Conservation (phyloP, 2,329 filamentous ascomycete genomes). For the Magnaporthiopsis incrustans region DNA sequence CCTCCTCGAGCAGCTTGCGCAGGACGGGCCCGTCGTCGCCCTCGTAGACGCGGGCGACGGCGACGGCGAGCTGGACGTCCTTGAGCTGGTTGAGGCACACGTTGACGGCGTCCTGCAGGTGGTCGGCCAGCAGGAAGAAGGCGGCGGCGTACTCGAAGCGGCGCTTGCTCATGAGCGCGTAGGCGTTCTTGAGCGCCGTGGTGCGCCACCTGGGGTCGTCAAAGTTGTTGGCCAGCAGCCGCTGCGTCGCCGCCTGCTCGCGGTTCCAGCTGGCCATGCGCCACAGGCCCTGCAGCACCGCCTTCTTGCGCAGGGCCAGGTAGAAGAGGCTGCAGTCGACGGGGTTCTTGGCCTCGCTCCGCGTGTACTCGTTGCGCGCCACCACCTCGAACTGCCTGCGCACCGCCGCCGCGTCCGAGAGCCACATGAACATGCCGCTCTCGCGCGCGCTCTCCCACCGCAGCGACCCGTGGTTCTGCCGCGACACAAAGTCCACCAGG, state of each 20-base stretch:
- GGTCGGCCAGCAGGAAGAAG: constrained; percentile 87
- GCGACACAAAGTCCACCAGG: constrained; percentile 70
- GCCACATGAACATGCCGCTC: constrained; percentile 92
- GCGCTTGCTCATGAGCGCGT: constrained; percentile 83
- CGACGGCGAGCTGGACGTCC: constrained; percentile 83
- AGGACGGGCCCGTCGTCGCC: constrained; percentile 78
- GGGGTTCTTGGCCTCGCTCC: constrained; percentile 78
- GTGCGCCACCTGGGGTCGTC: constrained; percentile 79
- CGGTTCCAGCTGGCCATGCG: constrained; percentile 85
- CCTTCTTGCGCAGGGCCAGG: constrained; percentile 82
- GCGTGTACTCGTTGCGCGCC: constrained; percentile 88
- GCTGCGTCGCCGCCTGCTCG: constrained; percentile 74
- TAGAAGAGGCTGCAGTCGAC: constrained; percentile 89
- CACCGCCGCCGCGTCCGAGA: constrained; percentile 67
- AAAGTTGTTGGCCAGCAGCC: constrained; percentile 85
- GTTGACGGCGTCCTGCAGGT: constrained; percentile 74
- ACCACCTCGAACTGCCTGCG: constrained; percentile 84
- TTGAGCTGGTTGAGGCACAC: constrained; percentile 81
- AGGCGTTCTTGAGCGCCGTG: constrained; percentile 89
- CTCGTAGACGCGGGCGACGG: constrained; percentile 80
- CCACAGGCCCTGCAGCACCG: constrained; percentile 85
- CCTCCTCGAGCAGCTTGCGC: constrained; percentile 66
- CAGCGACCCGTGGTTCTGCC: constrained; percentile 71
- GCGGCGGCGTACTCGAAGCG: constrained; percentile 90
- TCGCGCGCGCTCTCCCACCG: constrained; percentile 80